Base-by-base conservation (phyloP, 805 yeast species). In the Kazachstania kunashirensis region DNA sequence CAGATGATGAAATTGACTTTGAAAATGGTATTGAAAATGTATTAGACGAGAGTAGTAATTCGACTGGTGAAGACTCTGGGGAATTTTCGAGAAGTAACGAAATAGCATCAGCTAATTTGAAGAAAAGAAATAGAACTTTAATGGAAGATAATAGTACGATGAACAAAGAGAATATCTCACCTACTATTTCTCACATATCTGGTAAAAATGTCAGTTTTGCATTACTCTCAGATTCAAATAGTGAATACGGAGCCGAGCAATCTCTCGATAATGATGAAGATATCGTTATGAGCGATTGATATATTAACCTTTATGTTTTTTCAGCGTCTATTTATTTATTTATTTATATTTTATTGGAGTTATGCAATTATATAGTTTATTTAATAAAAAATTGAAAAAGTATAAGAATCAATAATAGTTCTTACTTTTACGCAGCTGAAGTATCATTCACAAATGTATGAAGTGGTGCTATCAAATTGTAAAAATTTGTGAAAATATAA, bases 191-290 rank as follows among this genome's bases (percentile, higher is more conserved):
- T n/a, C n/a, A 20, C 5, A 17, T 26, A 5, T 16, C 24, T 11
- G 9, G 15, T 3, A 43, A 39, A 26, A 45, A 37, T 33, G 48
- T 45, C 5, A 43, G 45, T 16, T 45, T 45, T 27, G 18, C 39
- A 4, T 18, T 45, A 12, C 42, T 39, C n/a, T 14, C 30, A 16
- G 28, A 27, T 13, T 13, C 19, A 3, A 16, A 15, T 13, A 11
- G 21, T 6, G 15, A 5, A 7, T 27, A 14, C 30, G 24, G 19
- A 4, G n/a, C 15, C 5, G 31, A 29, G 6, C n/a, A n/a, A n/a
- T n/a, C n/a, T n/a, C n/a, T n/a, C n/a, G n/a, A n/a, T n/a, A n/a
- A n/a, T 23, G 15, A 29, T 9, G 29, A 24, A 11, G 24, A 14
- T 17, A 11, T 18, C 2, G 17, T 10, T 8, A 5, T 12, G 4